A percentile compares a stretch with the other conserved stretches of the same genome.
Conservation (phyloP, 2,329 filamentous ascomycete species). For the Coniochaeta sp. region DNA sequence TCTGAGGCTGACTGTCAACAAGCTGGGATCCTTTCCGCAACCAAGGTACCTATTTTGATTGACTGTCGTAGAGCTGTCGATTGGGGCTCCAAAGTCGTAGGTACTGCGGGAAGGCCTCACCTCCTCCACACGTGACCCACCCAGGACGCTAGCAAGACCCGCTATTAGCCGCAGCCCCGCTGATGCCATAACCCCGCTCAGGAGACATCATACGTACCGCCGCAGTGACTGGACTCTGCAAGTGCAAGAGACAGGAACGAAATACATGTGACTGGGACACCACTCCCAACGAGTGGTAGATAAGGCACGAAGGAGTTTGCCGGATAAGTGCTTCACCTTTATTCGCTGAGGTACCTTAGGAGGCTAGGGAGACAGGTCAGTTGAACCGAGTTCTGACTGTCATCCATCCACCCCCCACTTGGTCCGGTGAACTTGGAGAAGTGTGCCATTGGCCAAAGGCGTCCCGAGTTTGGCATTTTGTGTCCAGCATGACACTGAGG, state of each 20-base stretch:
- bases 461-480: background rate
- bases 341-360: no score
- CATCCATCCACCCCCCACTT: background rate
- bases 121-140: background rate
- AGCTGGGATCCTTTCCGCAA: no score
- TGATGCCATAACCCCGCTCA: background rate
- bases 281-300: no score
- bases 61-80: background rate
- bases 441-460: background rate
- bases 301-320: no score
- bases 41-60: no score
- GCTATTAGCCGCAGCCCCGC: background rate
- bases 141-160: background rate
- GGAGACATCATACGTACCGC: background rate
- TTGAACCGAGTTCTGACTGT: background rate
- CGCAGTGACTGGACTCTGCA: background rate
- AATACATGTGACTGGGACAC: no score
- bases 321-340: no score
- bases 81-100: no score
- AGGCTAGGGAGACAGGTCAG: no score
- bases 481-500: background rate
- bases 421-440: background rate
- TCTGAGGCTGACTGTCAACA: no score
- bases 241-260: no score
- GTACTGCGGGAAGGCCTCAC: no score